These are phyloP conservation scores for Phytopythium sindhum DNA, from an alignment of 352 stramenopile genomes.

Conservation along the genomic window DNA sequence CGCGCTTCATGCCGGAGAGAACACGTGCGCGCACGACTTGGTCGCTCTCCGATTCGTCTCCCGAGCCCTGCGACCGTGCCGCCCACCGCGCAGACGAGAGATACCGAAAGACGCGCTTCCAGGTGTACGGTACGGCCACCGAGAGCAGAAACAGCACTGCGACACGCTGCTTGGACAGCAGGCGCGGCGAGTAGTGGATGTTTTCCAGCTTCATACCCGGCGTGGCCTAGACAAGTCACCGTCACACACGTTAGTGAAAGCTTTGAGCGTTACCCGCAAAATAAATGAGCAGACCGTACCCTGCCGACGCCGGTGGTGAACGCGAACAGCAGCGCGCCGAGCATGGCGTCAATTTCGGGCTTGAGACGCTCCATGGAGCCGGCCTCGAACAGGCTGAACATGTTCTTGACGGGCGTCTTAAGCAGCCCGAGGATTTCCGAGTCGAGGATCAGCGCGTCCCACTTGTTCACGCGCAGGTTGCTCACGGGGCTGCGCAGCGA, in stretches of 20 bases:
- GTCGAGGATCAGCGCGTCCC: slow-evolving; percentile 79
- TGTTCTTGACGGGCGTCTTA: slow-evolving; percentile 68
- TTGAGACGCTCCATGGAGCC: slow-evolving; percentile 61
- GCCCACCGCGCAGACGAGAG: slow-evolving; percentile 53
- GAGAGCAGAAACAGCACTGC: slow-evolving; percentile 64
- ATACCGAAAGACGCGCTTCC: slow-evolving; percentile 69
- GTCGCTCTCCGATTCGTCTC: slow-evolving; percentile 5
- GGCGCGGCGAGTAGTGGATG: slow-evolving; percentile 45
- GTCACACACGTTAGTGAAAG: slow-evolving; percentile 3
- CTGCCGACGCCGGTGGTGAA: slow-evolving; percentile 62
- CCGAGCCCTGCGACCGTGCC: slow-evolving; percentile 4
- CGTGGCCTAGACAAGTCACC: slow-evolving; percentile 41
- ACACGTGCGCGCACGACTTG: slow-evolving; percentile 22
- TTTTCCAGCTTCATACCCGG: slow-evolving; percentile 86
- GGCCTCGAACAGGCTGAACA: slow-evolving; percentile 78
- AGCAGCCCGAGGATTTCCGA: slow-evolving; percentile 74
- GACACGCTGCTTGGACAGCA: slow-evolving; percentile 50
- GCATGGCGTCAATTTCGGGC: slow-evolving; percentile 65
- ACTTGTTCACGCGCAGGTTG: slow-evolving; percentile 79
- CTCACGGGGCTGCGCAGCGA: slow-evolving; percentile 37
- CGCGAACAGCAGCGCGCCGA: slow-evolving; percentile 51
- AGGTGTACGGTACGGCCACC: slow-evolving; percentile 66
- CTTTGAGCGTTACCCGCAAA: slow-evolving; percentile 3
- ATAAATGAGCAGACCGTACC: slow-evolving; percentile 22
- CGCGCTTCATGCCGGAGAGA: slow-evolving; percentile 58